Evolutionary conservation across 2,329 filamentous ascomycete species (phyloP).

Genomic region (Sphaerostilbella broomeana): DNA sequence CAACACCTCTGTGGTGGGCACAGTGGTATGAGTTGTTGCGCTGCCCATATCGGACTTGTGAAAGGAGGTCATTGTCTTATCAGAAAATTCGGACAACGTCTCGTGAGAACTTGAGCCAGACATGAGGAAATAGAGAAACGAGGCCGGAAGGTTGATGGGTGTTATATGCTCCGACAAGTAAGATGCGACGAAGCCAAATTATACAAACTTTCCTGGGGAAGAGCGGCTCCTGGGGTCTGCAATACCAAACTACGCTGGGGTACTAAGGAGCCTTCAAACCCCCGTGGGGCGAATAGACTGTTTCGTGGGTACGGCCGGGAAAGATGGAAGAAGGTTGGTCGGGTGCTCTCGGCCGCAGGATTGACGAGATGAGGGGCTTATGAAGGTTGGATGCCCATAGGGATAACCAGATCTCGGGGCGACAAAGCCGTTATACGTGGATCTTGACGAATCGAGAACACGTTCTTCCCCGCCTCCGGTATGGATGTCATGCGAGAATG

Average conservation of each 20-base stretch:
- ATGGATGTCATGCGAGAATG: slow-evolving; percentile 7
- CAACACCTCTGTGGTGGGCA: slow-evolving; percentile 3
- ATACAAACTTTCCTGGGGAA: slow-evolving; percentile 5
- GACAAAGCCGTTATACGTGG: slow-evolving; percentile 8
- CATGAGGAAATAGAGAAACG: slow-evolving; percentile 19
- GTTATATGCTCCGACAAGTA: neutral
- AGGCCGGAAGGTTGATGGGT: neutral
- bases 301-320: slow-evolving; percentile 4
- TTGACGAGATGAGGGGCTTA: slow-evolving; percentile 7
- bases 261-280: neutral
- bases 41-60: slow-evolving; percentile 23
- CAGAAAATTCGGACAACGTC: slow-evolving; percentile 29
- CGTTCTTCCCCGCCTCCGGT: slow-evolving; percentile 13
- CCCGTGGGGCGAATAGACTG: slow-evolving; percentile 5
- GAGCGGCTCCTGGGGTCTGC: too few relatives aligned
- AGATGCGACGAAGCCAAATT: slow-evolving; percentile 8
- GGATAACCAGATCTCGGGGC: slow-evolving; percentile 9
- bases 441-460: slow-evolving; percentile 11
- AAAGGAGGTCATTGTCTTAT: slow-evolving; percentile 25
- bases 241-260: slow-evolving; percentile 2
- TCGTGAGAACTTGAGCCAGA: slow-evolving; percentile 23
- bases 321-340: slow-evolving; percentile 1
- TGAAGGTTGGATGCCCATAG: slow-evolving; percentile 1
- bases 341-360: slow-evolving; percentile 6
- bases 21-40: neutral